These are phyloP conservation scores for Pistacia integerrima DNA, from an alignment of 345 rosid genomes.

Conservation along the genomic window DNA sequence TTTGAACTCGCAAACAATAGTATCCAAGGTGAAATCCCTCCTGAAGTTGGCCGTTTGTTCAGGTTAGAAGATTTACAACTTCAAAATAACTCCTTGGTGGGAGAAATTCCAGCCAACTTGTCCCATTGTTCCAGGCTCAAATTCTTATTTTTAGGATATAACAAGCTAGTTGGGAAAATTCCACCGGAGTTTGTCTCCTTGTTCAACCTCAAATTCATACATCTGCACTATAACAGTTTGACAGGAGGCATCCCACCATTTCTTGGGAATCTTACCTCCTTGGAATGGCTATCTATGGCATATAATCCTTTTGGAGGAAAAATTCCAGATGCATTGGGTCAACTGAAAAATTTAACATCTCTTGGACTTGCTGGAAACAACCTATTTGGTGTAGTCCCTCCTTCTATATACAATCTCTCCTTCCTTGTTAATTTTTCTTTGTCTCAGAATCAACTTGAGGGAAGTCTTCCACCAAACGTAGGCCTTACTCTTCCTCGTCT, in stretches of 20 bases:
- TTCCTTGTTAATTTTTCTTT: background rate
- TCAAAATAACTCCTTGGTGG: constrained; percentile 3
- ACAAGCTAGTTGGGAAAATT: constrained; percentile 17
- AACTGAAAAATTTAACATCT: background rate
- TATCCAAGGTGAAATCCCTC: constrained; percentile 16
- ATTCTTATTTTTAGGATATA: background rate
- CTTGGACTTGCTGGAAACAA: constrained; percentile 13
- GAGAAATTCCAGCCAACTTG: constrained; percentile 18
- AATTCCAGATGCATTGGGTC: constrained; percentile 1
- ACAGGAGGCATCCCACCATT: constrained; percentile 14
- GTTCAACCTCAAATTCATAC: background rate
- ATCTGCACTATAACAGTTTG: constrained; percentile 5
- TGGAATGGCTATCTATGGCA: background rate
- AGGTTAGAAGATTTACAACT: background rate
- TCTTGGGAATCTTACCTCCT: constrained; percentile 27
- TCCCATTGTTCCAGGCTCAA: constrained; percentile 16
- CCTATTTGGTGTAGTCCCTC: constrained; percentile 13
- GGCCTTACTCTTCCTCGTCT: constrained; percentile 21
- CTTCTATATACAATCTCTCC: background rate
- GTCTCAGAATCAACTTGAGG: constrained; percentile 19
- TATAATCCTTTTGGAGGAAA: background rate
- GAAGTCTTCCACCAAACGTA: constrained; percentile 22
- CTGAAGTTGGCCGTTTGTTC: background rate
- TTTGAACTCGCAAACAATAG: constrained; percentile 12
- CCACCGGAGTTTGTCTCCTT: constrained; percentile 10